Percentiles rank a stretch among this genome's conserved stretches.
Conservation (phyloP, 2,329 filamentous ascomycete species). For the Aspergillus sp. region DNA sequence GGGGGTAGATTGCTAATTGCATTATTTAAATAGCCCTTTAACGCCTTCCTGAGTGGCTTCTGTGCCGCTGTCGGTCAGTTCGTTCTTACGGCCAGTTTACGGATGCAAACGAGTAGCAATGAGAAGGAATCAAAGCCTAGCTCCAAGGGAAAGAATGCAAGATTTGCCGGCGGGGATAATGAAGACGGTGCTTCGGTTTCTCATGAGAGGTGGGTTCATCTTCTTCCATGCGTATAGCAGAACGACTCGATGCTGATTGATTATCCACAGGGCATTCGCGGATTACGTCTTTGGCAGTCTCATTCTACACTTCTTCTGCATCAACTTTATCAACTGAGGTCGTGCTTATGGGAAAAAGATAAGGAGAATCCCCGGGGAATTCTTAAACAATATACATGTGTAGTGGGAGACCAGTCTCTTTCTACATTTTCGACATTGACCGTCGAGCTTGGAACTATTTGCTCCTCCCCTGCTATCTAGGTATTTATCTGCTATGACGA, state of each 20-base stretch:
- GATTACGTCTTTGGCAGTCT: constrained; percentile 93
- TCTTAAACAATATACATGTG: background rate
- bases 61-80: constrained; percentile 94
- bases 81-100: constrained; percentile 82
- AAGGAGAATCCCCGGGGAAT: background rate
- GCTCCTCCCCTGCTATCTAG: too few relatives aligned
- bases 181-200: constrained; percentile 21
- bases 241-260: background rate
- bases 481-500: too few relatives aligned
- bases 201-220: constrained; percentile 35
- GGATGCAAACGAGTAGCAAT: constrained; percentile 76
- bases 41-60: constrained; percentile 96
- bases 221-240: background rate
- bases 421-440: too few relatives aligned
- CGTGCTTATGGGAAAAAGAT: background rate
- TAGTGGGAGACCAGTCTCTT: background rate
- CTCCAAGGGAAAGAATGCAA: constrained; percentile 23
- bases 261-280: constrained; percentile 71
- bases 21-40: constrained; percentile 71
- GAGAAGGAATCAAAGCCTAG: constrained; percentile 67
- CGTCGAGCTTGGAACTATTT: too few relatives aligned
- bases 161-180: constrained; percentile 18
- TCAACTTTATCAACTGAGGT: constrained; percentile 96
- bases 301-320: constrained; percentile 96
- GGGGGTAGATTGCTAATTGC: background rate